Percentiles rank a stretch among this genome's conserved stretches.
These are phyloP conservation scores for Agaricales sp. DNA, from an alignment of 1,284 basidiomycete species.

Conservation along the genomic window DNA sequence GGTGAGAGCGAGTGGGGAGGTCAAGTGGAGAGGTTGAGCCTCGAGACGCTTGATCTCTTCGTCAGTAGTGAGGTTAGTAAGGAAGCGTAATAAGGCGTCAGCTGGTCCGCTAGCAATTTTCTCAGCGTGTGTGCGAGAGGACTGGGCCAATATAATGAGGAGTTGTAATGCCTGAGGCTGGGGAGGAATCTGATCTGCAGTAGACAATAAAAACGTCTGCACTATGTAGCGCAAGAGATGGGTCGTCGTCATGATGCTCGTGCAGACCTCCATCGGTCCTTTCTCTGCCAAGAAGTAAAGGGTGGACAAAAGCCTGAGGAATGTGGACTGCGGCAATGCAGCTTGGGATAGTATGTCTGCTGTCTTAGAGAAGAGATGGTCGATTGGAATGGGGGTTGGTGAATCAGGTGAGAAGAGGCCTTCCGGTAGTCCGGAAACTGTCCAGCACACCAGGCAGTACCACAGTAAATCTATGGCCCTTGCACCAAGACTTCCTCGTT, in stretches of 20 bases:
- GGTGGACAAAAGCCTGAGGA: conserved; percentile 51
- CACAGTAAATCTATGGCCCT: conserved; percentile 61
- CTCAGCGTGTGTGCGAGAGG: conserved; percentile 60
- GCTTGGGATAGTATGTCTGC: conserved; percentile 26
- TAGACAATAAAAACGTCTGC: conserved; percentile 39
- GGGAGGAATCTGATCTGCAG: conserved; percentile 24
- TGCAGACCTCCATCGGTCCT: conserved; percentile 44
- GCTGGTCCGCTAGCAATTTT: conserved; percentile 36
- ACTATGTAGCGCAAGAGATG: conserved; percentile 45
- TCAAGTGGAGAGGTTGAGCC: conserved; percentile 38
- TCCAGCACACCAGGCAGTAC: conserved; percentile 59
- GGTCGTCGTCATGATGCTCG: conserved; percentile 40
- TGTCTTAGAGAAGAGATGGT: conserved; percentile 45
- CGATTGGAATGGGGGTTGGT: conserved; percentile 35
- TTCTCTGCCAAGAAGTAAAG: conserved; percentile 46
- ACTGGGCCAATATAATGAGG: conserved; percentile 47
- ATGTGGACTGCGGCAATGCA: conserved; percentile 36
- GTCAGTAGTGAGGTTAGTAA: conserved; percentile 42
- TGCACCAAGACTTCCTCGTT: conserved; percentile 58
- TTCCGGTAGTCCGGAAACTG: conserved; percentile 13
- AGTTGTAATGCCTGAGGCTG: conserved; percentile 48
- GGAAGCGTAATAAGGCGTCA: conserved; percentile 68
- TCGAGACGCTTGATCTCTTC: not conserved
- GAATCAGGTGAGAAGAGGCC: not conserved
- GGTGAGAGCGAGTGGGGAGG: conserved; percentile 28